Base-by-base conservation (phyloP, 1,284 basidiomycete species). In the Schizophyllum amplum region DNA sequence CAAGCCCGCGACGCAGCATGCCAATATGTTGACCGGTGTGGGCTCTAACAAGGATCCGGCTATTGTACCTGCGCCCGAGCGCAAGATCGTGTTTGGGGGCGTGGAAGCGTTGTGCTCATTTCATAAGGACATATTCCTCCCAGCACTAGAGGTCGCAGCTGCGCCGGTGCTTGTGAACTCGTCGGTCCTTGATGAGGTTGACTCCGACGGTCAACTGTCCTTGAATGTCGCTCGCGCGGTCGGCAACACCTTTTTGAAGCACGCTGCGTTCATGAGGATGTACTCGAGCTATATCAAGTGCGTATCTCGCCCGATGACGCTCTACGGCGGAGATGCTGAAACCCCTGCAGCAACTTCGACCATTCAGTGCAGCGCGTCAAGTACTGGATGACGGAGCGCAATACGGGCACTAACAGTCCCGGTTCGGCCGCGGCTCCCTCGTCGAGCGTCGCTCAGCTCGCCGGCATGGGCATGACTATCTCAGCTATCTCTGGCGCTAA, bases 271-370 rank as follows among this genome's bases (percentile, higher is more conserved):
- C 76, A 92, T 98, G 91, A 92, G 81, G 74, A 94, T 98, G 87
- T 98, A 98, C 71, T 94, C 92, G 52, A 90, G 89, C 47, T 98
- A 96, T 70, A 96, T 96, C 78, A 97, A 95, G 90, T 92, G 68
- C 68, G 90, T 78, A 24, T 9, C 50, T 55, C 51, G 50, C 20
- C 46, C 42, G 21, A 50, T 17, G 33, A 50, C 11, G 20, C 24
- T 4, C 48, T 50, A 50, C n/a, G 20, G 22, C 22, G 20, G 48
- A 50, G 48, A 5, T 46, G 48, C 20, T 50, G 24, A 50, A 21
- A 22, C 20, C 33, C 48, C 49, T 58, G 33, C 64, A 92, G 91
- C 72, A 94, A 95, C 69, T 96, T 96, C 70, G 94, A 97, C 69
- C 92, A 88, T 66, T 90, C 93, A 2, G 81, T 94, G 15, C 83